Evolutionary conservation across 139 green algal species (phyloP).

Genomic region (Pseudopediastrum boryanum): DNA sequence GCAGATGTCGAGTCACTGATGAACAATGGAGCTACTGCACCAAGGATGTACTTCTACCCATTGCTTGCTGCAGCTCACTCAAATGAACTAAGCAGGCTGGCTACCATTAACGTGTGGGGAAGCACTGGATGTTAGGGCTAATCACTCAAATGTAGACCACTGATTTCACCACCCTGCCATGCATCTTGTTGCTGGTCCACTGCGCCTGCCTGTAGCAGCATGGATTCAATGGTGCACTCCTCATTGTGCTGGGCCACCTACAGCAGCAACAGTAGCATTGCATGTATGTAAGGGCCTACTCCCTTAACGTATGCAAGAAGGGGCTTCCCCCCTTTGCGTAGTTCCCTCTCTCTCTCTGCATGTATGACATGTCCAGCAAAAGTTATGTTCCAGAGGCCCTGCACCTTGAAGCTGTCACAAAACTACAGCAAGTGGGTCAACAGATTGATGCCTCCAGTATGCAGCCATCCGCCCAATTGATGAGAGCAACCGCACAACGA

Average conservation of each 20-base stretch:
- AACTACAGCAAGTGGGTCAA: neutral
- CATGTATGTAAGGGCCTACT: neutral
- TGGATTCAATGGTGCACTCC: slow-evolving; percentile 12
- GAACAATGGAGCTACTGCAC: too few relatives aligned
- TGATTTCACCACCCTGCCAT: neutral
- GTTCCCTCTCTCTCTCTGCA: too few relatives aligned
- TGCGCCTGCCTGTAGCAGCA: slow-evolving; percentile 18
- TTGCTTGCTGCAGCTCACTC: too few relatives aligned
- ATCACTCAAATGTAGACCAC: too few relatives aligned
- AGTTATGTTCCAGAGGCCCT: neutral
- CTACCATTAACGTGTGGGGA: too few relatives aligned
- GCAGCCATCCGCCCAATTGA: too few relatives aligned
- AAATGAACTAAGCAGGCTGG: too few relatives aligned
- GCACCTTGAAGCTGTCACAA: neutral
- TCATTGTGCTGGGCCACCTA: slow-evolving; percentile 31
- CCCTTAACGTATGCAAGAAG: neutral
- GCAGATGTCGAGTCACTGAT: too few relatives aligned
- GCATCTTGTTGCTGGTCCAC: neutral
- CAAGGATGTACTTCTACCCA: too few relatives aligned
- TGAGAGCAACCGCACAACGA: too few relatives aligned
- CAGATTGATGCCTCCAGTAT: neutral
- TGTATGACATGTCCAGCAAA: neutral
- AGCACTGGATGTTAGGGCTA: too few relatives aligned
- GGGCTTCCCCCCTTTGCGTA: neutral
- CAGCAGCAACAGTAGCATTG: neutral